Evolutionary conservation across 352 stramenopile species (phyloP), one percentile per base, ranked within the genome.

Genomic region (Hyaloperonospora brassicae): DNA sequence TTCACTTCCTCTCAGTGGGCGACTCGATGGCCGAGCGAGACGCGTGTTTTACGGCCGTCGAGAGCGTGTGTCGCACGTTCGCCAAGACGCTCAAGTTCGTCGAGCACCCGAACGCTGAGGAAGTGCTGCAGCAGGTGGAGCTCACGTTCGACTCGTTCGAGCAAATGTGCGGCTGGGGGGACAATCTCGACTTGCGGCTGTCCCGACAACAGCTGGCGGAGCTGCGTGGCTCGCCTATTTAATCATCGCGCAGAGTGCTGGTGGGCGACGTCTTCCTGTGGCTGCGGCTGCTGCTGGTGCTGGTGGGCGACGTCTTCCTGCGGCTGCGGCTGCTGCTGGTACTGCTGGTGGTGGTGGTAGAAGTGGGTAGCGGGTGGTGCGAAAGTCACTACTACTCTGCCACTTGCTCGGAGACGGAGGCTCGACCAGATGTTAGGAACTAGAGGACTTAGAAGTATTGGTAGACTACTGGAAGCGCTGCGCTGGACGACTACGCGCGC

Each of bases 1-100:
- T 89, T 56, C 90, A 89, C 50, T 79, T 93, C 47, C 58, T 93
- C 14, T 93, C 83, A 6, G 62, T 93, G 9, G 83, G 83, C 14
- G 83, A 93, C 69, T 93, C 83, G 31, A 84, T 93, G 75, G 83
- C 83, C n/a, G 83, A 93, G 62, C 79, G 83, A 6, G 80, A 93
- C 49, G 83, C 83, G 21, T 93, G 83, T 59, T 84, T 89, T 61
- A 70, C 76, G 0, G 83, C 80, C 0, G 76, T 84, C 2, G 66
- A 79, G 11, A 68, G 69, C 27, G 79, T 91, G 12, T 62, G 70
- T 9, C 74, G 61, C 52, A 90, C 82, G 9, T 84, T 90, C 17
- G 83, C 83, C 48, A 93, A 93, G 73, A 91, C 83, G 44, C 75
- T 93, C 55, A 93, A 91, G 59, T 93, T 91, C 41, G 71, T 93